Evolutionary conservation across 2,329 filamentous ascomycete species (phyloP), one percentile per base, ranked within the genome.

Genomic region (Microdochium trichocladiopsis): DNA sequence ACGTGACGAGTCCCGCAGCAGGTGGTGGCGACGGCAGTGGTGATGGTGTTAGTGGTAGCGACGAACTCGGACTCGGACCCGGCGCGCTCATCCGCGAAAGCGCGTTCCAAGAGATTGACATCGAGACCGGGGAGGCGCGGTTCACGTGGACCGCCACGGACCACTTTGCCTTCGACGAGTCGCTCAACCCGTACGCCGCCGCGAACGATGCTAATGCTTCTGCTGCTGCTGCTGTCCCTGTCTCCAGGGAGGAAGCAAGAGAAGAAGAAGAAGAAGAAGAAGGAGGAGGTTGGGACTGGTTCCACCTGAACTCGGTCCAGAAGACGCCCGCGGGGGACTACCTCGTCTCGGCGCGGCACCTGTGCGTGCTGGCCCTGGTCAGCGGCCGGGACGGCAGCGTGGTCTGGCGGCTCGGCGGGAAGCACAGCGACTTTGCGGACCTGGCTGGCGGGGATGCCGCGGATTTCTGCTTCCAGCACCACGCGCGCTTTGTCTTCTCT

Each of bases 401-500:
- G 1, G 55, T 70, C 22, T 72, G 70, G 70, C 61, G 60, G 1
- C 61, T 72, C 2, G 69, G 69, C 25, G 69, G 69, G 21, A 58
- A 58, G 21, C 48, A 57, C n/a, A 71, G 67, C 53, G 58, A 66
- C 47, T 72, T 71, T 52, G 14, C 33, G 12, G 70, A 72, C 50
- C 52, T 70, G 37, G 62, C 54, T 14, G 67, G 67, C 11, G 56
- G 51, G 3, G 14, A n/a, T 16, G 69, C 69, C 10, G 68, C 65
- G 25, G 60, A 67, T 54, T 69, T 72, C 56, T 59, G 61, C 49
- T 72, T 69, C 64, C 69, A 72, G 57, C 70, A 72, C 55, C 66
- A 72, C 50, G 67, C 65, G 5, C 64, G 64, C 22, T 61, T 68
- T 55, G 59, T 61, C 57, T n/a, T n/a, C n/a, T n/a, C n/a, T n/a